phyloP scores from a whole-genome alignment of 2,329 filamentous ascomycete genomes.

The Arachnomyces sp. region DNA sequence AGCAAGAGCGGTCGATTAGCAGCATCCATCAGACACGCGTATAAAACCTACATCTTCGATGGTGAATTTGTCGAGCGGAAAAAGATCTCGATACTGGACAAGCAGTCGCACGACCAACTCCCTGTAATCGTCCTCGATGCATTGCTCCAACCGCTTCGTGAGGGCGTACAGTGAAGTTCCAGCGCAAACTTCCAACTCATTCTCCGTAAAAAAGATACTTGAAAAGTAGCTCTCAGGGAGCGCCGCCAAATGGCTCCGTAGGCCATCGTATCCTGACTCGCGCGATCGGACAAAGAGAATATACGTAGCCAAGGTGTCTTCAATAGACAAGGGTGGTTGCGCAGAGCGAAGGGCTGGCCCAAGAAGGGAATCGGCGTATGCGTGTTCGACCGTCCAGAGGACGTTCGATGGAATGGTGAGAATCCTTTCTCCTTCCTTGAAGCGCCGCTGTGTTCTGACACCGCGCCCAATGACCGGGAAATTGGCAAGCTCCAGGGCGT shows the following conservation, averaged over 20 bases:
- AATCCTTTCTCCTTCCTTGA: constrained; percentile 27
- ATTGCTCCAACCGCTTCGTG: constrained; percentile 23
- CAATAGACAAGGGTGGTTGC: constrained; percentile 24
- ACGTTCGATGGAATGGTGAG: constrained; percentile 24
- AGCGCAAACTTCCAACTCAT: constrained; percentile 26
- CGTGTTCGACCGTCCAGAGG: constrained; percentile 28
- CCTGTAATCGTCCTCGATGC: constrained; percentile 24
- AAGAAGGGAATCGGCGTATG: constrained; percentile 25
- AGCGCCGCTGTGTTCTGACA: constrained; percentile 20
- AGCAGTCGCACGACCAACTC: constrained; percentile 20
- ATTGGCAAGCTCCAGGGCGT: constrained; percentile 24
- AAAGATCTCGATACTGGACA: constrained; percentile 24
- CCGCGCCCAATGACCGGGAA: constrained; percentile 27
- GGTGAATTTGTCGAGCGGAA: constrained; percentile 25
- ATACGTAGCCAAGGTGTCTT: constrained; percentile 27
- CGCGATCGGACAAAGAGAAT: constrained; percentile 28
- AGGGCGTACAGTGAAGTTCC: constrained; percentile 26
- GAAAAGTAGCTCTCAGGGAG: constrained; percentile 26
- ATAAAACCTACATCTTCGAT: constrained; percentile 26
- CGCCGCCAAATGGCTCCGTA: constrained; percentile 21
- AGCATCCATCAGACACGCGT: constrained; percentile 14
- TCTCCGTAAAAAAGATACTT: constrained; percentile 28
- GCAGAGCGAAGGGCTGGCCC: constrained; percentile 23
- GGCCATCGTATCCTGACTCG: constrained; percentile 25
- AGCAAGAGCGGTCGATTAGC: constrained; percentile 12